Evolutionary conservation across 495 filamentous ascomycete species (phyloP), one percentile per base, ranked within the genome.

Genomic region (Podospora pseudoanserina): DNA sequence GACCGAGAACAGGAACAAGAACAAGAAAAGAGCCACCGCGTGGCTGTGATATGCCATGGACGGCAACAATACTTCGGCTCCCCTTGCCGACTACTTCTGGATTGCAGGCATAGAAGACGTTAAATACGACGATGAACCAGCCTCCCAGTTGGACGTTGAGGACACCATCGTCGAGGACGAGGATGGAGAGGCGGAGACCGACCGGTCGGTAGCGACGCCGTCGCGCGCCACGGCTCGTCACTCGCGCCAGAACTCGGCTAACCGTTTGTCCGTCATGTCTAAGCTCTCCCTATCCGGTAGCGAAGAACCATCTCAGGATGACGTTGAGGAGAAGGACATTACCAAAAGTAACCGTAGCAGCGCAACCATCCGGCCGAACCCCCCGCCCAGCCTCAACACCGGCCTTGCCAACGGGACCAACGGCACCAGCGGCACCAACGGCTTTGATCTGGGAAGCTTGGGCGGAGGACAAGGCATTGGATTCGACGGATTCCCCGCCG

Each of bases 41-140:
- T 57, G 67, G 71, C 26, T 64, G 68, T 83, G 77, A 72, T 74
- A 82, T 84, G 82, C 74, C 77, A 86, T 86, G 85, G 85, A 85
- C 64, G 39, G 39, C 39, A 49, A 49, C 39, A 79, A 75, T 76
- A 85, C 90, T 23, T 89, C 90, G 67, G 85, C 90, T 64, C 95
- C 95, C 69, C 88, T 99, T 68, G 95, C 95, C 76, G 95, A 99
- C 79, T 97, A 96, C 82, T 99, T 99, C 81, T 99, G 95, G 92
- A 97, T 99, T 70, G 92, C 92, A 71, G 95, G 95, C 78, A 88
- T 96, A 74, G 92, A 93, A 79, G 90, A 91, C 60, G 80, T 86
- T 68, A 83, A 86, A 57, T 89, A 88, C 76, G 80, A 84, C 66
- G 85, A 89, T 69, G 79, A 27, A 30, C 64, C 60, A 39, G 53